Conservation (phyloP, 2,329 filamentous ascomycete species). For the Exophiala mesophila region DNA sequence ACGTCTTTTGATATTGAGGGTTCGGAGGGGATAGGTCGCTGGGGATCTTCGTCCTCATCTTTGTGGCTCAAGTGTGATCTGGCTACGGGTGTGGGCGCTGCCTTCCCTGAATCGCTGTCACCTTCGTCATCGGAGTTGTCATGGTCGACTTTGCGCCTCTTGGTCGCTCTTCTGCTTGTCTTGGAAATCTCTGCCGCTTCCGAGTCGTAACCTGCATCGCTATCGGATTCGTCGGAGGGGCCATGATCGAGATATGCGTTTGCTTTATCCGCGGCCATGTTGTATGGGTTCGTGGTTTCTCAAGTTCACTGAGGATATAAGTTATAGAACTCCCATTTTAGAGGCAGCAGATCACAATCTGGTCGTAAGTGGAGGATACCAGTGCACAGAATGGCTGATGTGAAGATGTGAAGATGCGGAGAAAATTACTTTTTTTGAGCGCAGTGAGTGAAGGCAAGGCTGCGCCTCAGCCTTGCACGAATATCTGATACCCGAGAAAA, state of each 20-base stretch:
- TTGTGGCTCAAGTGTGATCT: not conserved
- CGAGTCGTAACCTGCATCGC: constrained; percentile 42
- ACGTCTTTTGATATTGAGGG: not conserved
- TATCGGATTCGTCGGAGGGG: constrained; percentile 36
- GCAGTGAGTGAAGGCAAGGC: no score
- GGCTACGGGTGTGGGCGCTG: not conserved
- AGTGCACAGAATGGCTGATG: no score
- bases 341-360: no score
- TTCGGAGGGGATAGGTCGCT: not conserved
- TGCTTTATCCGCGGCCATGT: constrained; percentile 10
- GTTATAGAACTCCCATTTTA: no score
- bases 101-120: constrained; percentile 22
- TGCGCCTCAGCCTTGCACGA: no score
- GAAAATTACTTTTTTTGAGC: no score
- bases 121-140: constrained; percentile 29
- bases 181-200: constrained; percentile 41
- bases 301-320: no score
- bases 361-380: no score
- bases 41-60: not conserved
- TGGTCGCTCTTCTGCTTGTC: constrained; percentile 22
- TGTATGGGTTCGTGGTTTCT: no score
- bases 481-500: no score
- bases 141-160: constrained; percentile 22
- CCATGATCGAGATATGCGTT: constrained; percentile 27
- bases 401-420: no score